Percentiles rank a stretch among this genome's conserved stretches.
These are phyloP conservation scores for Lactifluus hygrophoroides DNA, from an alignment of 768 basidiomycete genomes.

Conservation along the genomic window DNA sequence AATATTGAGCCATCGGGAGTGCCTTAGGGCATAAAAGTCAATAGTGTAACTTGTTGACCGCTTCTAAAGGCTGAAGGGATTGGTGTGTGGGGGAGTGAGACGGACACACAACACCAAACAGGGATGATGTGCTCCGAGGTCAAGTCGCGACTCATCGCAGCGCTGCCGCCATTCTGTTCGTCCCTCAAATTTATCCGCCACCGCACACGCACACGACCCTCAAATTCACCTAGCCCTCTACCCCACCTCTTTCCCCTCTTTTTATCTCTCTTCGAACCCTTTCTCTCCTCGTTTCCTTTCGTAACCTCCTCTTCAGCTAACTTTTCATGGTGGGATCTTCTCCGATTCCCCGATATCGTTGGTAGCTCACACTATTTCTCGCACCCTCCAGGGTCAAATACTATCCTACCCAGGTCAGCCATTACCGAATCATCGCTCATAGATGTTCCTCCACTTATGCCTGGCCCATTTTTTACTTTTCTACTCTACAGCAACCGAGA, in stretches of 20 bases:
- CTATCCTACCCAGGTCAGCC: constrained; percentile 68
- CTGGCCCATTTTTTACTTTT: neutral
- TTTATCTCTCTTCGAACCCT: neutral
- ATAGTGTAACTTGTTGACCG: neutral
- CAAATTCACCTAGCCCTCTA: constrained; percentile 6
- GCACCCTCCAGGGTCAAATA: constrained; percentile 64
- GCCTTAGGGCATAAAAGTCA: neutral
- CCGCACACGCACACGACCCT: constrained; percentile 11
- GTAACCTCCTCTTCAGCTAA: neutral
- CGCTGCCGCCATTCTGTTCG: neutral
- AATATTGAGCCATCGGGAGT: neutral
- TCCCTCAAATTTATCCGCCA: constrained; percentile 1
- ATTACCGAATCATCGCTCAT: neutral
- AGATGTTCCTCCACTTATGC: neutral
- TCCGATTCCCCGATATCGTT: neutral
- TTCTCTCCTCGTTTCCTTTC: neutral
- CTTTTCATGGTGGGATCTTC: constrained; percentile 3
- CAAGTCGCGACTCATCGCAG: neutral
- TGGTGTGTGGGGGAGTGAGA: no score
- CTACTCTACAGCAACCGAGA: constrained; percentile 56
- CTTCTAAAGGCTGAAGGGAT: no score
- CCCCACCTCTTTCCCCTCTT: constrained; percentile 2
- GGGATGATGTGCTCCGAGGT: neutral
- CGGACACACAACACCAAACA: constrained; percentile 15
- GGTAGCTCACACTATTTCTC: neutral